phyloP scores from a whole-genome alignment of 2,329 filamentous ascomycete species.

The Sclerotiophoma versabilis region DNA sequence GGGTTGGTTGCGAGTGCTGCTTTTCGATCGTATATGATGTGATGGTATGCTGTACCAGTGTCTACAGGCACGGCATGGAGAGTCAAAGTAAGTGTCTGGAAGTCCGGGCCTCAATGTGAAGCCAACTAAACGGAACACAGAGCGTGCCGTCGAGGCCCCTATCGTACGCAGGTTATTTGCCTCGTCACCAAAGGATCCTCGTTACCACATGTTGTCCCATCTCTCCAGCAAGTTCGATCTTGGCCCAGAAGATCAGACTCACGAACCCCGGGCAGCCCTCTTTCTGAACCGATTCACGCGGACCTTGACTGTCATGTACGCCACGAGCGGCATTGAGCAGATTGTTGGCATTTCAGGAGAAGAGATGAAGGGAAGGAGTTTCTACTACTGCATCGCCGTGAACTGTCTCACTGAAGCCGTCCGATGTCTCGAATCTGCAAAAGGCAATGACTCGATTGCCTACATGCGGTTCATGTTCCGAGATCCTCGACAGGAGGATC shows the following conservation, averaged over 20 bases:
- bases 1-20: conserved; percentile 84
- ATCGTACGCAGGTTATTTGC: conserved; percentile 81
- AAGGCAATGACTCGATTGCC: conserved; percentile 89
- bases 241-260: conserved; percentile 63
- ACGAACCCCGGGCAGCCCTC: conserved; percentile 82
- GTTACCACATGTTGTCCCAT: conserved; percentile 89
- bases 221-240: conserved; percentile 78
- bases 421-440: conserved; percentile 81
- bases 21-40: conserved; percentile 91
- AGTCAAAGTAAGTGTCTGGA: conserved; percentile 72
- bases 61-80: conserved; percentile 72
- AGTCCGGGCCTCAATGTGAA: neutral
- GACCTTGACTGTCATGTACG: conserved; percentile 84
- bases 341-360: conserved; percentile 76
- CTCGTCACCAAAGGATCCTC: conserved; percentile 80
- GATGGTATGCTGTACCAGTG: conserved; percentile 81
- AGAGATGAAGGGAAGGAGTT: conserved; percentile 76
- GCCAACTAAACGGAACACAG: conserved; percentile 55
- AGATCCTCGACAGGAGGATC: conserved; percentile 68
- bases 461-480: conserved; percentile 87
- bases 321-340: conserved; percentile 76
- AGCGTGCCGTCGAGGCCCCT: conserved; percentile 77
- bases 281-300: conserved; percentile 88
- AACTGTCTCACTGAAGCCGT: conserved; percentile 79
- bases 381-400: conserved; percentile 85